A percentile compares a stretch with the other conserved stretches of the same genome.
Conservation (phyloP, 495 filamentous ascomycete genomes). For the Penicillium arizonense region DNA sequence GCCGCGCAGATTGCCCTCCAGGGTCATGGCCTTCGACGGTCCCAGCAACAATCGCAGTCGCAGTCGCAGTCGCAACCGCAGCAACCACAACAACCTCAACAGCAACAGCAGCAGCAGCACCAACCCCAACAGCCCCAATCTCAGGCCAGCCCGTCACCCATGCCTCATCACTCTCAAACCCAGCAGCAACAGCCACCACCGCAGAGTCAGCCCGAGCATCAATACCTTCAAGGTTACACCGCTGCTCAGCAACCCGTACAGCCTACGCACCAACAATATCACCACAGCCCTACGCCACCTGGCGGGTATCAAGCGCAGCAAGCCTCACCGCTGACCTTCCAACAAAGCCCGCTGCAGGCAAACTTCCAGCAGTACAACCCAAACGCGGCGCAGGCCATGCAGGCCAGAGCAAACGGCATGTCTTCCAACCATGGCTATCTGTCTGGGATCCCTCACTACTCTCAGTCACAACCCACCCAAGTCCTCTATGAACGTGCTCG, state of each 20-base stretch:
- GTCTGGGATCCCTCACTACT: slow-evolving; percentile 58
- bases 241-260: slow-evolving; percentile 24
- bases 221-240: slow-evolving; percentile 31
- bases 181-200: slow-evolving; percentile 26
- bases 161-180: slow-evolving; percentile 17
- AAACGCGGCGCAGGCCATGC: slow-evolving; percentile 35
- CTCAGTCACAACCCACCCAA: slow-evolving; percentile 72
- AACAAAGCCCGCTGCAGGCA: slow-evolving; percentile 40
- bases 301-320: slow-evolving; percentile 35
- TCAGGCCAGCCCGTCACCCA: slow-evolving; percentile 3
- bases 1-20: slow-evolving; percentile 56
- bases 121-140: slow-evolving; percentile 20
- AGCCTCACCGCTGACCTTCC: slow-evolving; percentile 36
- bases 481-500: slow-evolving; percentile 80
- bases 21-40: slow-evolving; percentile 42
- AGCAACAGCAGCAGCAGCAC: slow-evolving; percentile 32
- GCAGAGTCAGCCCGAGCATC: slow-evolving; percentile 31
- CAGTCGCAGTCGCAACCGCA: slow-evolving; percentile 31
- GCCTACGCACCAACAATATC: slow-evolving; percentile 32
- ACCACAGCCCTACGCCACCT: slow-evolving; percentile 40
- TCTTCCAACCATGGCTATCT: slow-evolving; percentile 46
- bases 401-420: slow-evolving; percentile 30
- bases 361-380: slow-evolving; percentile 49
- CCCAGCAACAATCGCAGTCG: slow-evolving; percentile 41
- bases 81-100: slow-evolving; percentile 24